A percentile compares a stretch with the other conserved stretches of the same genome.
Evolutionary conservation across 1,284 basidiomycete species (phyloP).

Genomic region (Ceratobasidium sp.): DNA sequence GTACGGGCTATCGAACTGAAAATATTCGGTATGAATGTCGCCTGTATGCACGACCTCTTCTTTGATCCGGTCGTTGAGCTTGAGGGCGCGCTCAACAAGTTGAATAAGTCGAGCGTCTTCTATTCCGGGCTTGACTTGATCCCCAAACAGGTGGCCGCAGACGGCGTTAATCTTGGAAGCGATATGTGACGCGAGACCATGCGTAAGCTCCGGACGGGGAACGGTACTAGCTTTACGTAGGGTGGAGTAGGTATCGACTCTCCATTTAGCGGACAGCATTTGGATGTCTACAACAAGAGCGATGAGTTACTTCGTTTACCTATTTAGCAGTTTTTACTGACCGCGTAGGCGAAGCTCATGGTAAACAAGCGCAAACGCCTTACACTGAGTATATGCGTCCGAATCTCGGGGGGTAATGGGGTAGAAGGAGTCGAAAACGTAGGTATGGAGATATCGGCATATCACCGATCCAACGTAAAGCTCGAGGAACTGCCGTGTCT

Average conservation of each 20-base stretch:
- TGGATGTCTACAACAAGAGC: background rate
- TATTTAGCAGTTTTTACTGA: background rate
- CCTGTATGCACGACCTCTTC: background rate
- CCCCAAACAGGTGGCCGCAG: background rate
- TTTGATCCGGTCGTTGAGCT: background rate
- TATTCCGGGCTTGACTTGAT: background rate
- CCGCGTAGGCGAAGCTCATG: background rate
- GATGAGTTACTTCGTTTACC: background rate
- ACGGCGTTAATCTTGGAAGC: background rate
- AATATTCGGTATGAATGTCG: background rate
- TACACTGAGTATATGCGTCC: background rate
- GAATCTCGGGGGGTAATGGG: background rate
- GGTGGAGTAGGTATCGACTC: background rate
- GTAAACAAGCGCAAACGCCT: background rate
- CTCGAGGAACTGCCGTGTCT: background rate
- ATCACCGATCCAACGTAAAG: background rate
- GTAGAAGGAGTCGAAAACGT: constrained; percentile 5
- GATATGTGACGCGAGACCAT: background rate
- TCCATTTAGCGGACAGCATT: background rate
- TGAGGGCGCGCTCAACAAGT: background rate
- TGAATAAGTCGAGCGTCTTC: background rate
- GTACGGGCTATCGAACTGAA: background rate
- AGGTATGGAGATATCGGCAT: background rate
- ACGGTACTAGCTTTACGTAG: background rate
- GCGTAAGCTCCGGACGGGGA: no score